These are phyloP conservation scores for Thelonectria rubi DNA, from an alignment of 2,329 filamentous ascomycete species.

Conservation along the genomic window DNA sequence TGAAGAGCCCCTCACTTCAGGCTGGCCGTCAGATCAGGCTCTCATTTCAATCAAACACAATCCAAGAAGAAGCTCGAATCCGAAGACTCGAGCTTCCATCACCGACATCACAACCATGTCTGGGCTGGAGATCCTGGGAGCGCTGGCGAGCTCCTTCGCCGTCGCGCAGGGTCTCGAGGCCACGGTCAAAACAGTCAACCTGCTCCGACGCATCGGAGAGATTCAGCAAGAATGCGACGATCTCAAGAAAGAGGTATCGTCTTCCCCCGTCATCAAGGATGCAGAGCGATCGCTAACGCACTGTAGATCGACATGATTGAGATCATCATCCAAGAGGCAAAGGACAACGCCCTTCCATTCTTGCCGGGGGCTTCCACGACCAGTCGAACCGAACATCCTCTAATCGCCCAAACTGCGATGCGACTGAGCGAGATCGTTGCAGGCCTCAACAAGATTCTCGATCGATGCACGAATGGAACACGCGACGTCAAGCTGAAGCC, in stretches of 20 bases:
- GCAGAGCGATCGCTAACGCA: neutral
- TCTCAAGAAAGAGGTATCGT: neutral
- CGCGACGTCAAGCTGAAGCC: constrained; percentile 5
- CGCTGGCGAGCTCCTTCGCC: neutral
- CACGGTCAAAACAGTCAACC: neutral
- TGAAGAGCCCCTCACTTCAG: neutral
- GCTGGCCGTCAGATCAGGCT: neutral
- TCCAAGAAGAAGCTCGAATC: too few relatives aligned
- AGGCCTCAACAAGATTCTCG: neutral
- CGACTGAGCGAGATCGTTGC: constrained; percentile 7
- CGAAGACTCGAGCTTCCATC: too few relatives aligned
- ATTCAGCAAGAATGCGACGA: constrained; percentile 8
- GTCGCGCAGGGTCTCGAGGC: neutral
- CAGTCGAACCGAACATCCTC: neutral
- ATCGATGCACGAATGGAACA: neutral
- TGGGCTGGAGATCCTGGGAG: constrained; percentile 1
- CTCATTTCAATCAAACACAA: neutral
- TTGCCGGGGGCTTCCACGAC: neutral
- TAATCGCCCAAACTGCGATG: neutral
- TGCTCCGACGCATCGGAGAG: neutral
- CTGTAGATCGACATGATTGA: neutral
- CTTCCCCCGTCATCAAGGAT: neutral
- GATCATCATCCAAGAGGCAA: neutral
- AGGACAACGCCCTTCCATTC: neutral
- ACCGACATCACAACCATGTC: neutral